Evolutionary conservation across 805 yeast species (phyloP).

Genomic region (Metschnikowia noctiluminum): DNA sequence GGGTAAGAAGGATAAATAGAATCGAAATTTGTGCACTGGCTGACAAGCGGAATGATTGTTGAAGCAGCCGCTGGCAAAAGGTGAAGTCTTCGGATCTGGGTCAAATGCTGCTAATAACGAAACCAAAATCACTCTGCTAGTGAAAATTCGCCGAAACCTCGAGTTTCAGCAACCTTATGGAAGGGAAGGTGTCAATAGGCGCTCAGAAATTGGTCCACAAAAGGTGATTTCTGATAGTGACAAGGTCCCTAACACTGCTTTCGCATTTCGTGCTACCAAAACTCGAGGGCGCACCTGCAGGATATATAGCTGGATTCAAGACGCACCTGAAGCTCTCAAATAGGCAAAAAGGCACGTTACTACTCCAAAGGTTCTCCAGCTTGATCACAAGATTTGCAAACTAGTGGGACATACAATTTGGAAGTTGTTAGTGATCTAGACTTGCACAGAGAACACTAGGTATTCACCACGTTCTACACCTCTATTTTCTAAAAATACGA

Average conservation of each 20-base stretch:
- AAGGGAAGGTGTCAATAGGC: not conserved
- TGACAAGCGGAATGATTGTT: not conserved
- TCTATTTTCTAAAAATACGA: constrained; percentile 2
- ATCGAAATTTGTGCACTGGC: no score
- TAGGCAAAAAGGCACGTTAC: not conserved
- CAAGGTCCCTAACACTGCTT: constrained; percentile 5
- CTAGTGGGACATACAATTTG: no score
- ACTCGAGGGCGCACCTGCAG: constrained; percentile 4
- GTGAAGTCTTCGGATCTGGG: no score
- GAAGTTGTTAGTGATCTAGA: no score
- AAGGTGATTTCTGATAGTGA: constrained; percentile 4
- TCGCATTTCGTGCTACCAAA: constrained; percentile 6
- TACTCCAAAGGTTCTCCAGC: no score
- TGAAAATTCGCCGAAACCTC: not conserved
- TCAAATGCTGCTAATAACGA: no score
- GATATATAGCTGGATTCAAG: not conserved
- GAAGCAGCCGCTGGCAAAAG: not conserved
- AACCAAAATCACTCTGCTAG: no score
- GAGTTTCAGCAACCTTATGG: no score
- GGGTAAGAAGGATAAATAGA: no score
- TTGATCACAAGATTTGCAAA: no score
- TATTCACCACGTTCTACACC: no score
- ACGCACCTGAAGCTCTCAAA: not conserved
- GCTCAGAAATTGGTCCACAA: constrained; percentile 1
- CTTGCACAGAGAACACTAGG: no score